Evolutionary conservation across 1,284 basidiomycete genomes (phyloP), one percentile per base, ranked within the genome.

Genomic region (Cutaneotrichosporon cutaneum): DNA sequence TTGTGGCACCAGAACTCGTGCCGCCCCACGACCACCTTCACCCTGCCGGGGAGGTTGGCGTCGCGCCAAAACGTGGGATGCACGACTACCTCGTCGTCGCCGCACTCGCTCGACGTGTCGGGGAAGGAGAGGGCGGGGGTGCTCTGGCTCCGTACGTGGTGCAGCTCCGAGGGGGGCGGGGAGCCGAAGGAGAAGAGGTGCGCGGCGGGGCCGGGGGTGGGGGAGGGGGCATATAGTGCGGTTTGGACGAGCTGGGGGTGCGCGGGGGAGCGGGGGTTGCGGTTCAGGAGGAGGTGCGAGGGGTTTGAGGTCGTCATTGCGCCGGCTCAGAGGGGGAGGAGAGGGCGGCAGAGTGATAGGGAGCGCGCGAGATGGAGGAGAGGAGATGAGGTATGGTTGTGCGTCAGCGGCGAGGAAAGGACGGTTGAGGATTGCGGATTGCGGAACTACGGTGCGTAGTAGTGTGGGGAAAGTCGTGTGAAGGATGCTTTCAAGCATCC

Each of bases 1-100:
- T 76, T 76, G 64, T 78, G 77, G 63, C 77, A 77, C 73, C 75
- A 78, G 59, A 78, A 77, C 58, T 74, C 71, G 55, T 71, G 64
- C 32, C 66, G 62, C 0, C 75, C 74, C 4, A 78, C 75, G 3
- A 75, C 54, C 5, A 78, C 71, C 57, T 76, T 76, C 16, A 76
- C 74, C 26, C 64, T 68, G 16, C 77, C 77, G 1, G 72, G 73
- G 42, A 76, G 56, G 10, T 58, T 51, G 2, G 73, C 64, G 54
- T 72, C 72, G 30, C 33, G 54, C 36, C 60, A 30, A 45, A 78
- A 78, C 2, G 75, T 75, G 0, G 70, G 68, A 56, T 80, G 70
- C 32, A 77, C 69, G 30, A 68, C 69, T 13, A 77, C 59, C 16
- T 65, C 61, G 54, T 74, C 69, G 18, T 72, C 68, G 10, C 35